These are phyloP conservation scores for Hymenoscyphus linearis DNA, from an alignment of 2,329 filamentous ascomycete species.

Conservation along the genomic window DNA sequence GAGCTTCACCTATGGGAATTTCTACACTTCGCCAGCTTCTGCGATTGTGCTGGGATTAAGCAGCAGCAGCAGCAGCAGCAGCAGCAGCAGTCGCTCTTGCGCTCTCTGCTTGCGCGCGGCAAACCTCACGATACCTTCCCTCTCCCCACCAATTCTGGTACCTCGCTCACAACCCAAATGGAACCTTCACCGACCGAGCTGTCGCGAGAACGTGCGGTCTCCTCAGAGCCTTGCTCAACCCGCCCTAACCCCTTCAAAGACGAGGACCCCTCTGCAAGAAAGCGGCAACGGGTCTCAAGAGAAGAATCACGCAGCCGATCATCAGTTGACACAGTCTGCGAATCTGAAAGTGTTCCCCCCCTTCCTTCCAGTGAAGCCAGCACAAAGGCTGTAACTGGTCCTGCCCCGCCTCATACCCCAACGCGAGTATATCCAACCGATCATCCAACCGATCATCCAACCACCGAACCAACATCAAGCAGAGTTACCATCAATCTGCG, in stretches of 20 bases:
- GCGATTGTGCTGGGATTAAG: conserved; percentile 15
- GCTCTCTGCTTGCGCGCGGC: conserved; percentile 22
- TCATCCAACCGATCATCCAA: conserved; percentile 29
- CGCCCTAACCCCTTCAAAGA: conserved; percentile 60
- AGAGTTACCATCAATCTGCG: conserved; percentile 58
- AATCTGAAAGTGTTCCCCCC: conserved; percentile 17
- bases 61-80: background rate
- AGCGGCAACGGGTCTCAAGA: conserved; percentile 56
- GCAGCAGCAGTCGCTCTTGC: conserved; percentile 14
- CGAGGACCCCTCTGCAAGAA: conserved; percentile 45
- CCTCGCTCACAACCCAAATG: conserved; percentile 34
- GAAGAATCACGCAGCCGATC: conserved; percentile 51
- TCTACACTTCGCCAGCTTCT: conserved; percentile 2
- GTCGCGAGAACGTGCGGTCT: conserved; percentile 53
- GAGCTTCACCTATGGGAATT: background rate
- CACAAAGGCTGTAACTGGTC: conserved; percentile 33
- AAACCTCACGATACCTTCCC: conserved; percentile 11
- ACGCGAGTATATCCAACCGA: conserved; percentile 28
- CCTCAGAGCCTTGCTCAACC: conserved; percentile 57
- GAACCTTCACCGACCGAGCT: conserved; percentile 30
- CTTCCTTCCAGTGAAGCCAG: conserved; percentile 15
- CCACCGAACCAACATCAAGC: conserved; percentile 45
- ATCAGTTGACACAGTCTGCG: conserved; percentile 39
- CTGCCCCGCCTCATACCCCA: conserved; percentile 29
- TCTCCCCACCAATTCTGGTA: conserved; percentile 44